A percentile compares a stretch with the other conserved stretches of the same genome.
Evolutionary conservation across 1,139 yeast species (phyloP).

Genomic region (Blastobotrys buckinghamii): DNA sequence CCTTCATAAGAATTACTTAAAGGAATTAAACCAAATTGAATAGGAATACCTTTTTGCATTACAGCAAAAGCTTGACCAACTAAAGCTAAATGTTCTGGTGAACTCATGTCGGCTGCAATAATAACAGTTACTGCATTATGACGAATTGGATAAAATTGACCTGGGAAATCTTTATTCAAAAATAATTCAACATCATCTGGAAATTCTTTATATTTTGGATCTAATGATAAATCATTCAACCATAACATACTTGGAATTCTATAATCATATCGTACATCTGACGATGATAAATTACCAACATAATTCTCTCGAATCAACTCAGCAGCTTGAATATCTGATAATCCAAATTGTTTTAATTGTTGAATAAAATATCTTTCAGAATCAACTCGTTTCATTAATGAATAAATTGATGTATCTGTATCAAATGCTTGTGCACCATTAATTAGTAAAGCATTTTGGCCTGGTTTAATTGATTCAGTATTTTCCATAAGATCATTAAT

Average conservation of each 20-base stretch:
- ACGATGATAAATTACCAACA: constrained; percentile 14
- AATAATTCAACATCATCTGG: constrained; percentile 41
- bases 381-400: constrained; percentile 29
- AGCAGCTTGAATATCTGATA: constrained; percentile 15
- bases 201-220: constrained; percentile 47
- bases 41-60: constrained; percentile 53
- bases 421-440: constrained; percentile 34
- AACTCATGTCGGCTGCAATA: constrained; percentile 60
- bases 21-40: constrained; percentile 79
- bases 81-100: constrained; percentile 43
- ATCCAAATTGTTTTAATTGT: constrained; percentile 17
- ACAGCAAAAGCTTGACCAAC: constrained; percentile 43
- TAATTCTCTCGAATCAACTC: constrained; percentile 18
- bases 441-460: constrained; percentile 32
- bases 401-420: constrained; percentile 25
- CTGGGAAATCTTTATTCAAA: constrained; percentile 36
- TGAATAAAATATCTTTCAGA: constrained; percentile 28
- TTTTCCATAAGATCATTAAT: constrained; percentile 24
- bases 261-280: constrained; percentile 36
- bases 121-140: constrained; percentile 76
- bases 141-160: constrained; percentile 61
- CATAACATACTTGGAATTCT: constrained; percentile 50
- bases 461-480: constrained; percentile 22
- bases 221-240: constrained; percentile 71
- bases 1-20: constrained; percentile 32